A percentile compares a stretch with the other conserved stretches of the same genome.
Conservation (phyloP, 352 stramenopile genomes). For the Pythium aquatile region DNA sequence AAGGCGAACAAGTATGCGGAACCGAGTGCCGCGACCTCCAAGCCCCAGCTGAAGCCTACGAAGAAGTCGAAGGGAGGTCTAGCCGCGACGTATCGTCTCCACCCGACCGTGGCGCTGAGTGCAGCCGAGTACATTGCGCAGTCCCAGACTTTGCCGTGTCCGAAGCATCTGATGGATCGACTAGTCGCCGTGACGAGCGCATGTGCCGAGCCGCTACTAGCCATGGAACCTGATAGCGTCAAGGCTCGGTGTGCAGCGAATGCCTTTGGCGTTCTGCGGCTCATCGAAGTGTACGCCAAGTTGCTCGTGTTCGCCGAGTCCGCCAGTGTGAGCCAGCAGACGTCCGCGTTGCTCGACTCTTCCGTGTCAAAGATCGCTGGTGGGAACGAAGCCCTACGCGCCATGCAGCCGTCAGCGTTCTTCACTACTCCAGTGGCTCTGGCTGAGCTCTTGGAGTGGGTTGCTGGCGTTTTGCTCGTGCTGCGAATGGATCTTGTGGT, state of each 20-base stretch:
- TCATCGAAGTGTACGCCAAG: conserved; percentile 74
- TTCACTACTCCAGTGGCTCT: conserved; percentile 55
- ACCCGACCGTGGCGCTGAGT: conserved; percentile 61
- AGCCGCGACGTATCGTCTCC: conserved; percentile 31
- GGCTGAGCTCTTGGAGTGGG: conserved; percentile 47
- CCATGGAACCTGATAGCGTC: conserved; percentile 40
- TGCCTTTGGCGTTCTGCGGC: conserved; percentile 57
- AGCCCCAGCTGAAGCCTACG: conserved; percentile 21
- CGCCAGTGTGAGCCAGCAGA: conserved; percentile 46
- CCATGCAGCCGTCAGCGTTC: conserved; percentile 58
- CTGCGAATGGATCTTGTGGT: conserved; percentile 42
- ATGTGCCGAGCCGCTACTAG: conserved; percentile 49
- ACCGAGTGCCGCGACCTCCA: neutral
- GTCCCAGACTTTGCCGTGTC: conserved; percentile 42
- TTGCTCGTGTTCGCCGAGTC: conserved; percentile 53
- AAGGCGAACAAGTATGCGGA: conserved; percentile 43
- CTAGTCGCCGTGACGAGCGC: conserved; percentile 38
- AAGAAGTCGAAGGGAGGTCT: conserved; percentile 40
- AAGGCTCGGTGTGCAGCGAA: conserved; percentile 45
- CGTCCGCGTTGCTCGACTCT: conserved; percentile 37
- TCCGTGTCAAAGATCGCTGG: conserved; percentile 35
- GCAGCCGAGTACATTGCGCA: conserved; percentile 66
- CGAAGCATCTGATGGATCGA: conserved; percentile 46
- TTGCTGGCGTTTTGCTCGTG: conserved; percentile 48
- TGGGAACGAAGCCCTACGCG: conserved; percentile 39